Conservation (phyloP, 208 protist genomes). For the Tetramitus jugosus region DNA sequence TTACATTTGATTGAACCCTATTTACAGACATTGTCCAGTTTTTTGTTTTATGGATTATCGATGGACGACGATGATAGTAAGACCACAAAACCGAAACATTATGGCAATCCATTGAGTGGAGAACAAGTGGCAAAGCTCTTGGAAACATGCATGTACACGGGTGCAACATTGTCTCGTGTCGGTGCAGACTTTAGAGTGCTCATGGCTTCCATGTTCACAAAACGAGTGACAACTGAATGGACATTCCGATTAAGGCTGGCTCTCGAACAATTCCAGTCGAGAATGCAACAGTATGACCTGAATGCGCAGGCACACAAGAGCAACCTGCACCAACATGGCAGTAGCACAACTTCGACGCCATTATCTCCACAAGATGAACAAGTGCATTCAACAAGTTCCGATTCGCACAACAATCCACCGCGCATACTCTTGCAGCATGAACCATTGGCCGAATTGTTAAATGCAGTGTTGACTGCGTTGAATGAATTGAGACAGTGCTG, state of each 20-base stretch:
- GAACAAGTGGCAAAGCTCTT: conserved; percentile 7
- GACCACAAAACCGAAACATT: not conserved
- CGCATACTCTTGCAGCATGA: not conserved
- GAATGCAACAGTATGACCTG: not conserved
- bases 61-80: not conserved
- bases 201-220: not conserved
- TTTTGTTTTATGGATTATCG: not conserved
- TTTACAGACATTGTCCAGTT: not conserved
- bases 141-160: not conserved
- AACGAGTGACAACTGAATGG: not conserved
- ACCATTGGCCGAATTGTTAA: conserved; percentile 8
- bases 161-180: not conserved
- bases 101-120: not conserved
- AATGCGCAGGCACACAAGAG: not conserved
- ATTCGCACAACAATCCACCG: not conserved
- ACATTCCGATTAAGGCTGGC: not conserved
- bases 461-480: not conserved
- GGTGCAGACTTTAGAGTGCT: conserved; percentile 9
- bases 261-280: not conserved
- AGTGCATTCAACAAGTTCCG: not conserved
- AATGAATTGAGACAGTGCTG: conserved; percentile 9
- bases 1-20: conserved; percentile 2
- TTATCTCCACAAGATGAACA: no score
- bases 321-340: no score
- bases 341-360: not conserved